Evolutionary conservation across 768 basidiomycete species (phyloP), one percentile per base, ranked within the genome.

Genomic region (Crucibulum laeve): DNA sequence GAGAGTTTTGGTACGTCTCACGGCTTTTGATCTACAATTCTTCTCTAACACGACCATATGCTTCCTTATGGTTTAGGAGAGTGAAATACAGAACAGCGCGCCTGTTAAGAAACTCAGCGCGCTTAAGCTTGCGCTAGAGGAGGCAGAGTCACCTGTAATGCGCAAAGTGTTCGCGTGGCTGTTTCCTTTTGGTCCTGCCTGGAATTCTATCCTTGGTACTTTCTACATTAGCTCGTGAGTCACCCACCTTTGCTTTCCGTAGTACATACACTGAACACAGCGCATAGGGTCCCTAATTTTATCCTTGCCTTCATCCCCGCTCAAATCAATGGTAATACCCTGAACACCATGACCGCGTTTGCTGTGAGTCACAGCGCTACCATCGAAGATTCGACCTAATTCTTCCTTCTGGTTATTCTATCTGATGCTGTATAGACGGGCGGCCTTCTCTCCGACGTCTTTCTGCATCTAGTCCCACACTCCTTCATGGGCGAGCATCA

Each of bases 191-290:
- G 87, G 88, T 25, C 91, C 90, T 46, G 91, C 80, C 5, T 89
- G 84, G 83, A 93, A 92, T 63, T 85, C 88, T 28, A 73, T 96
- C 44, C 73, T 94, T 22, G 92, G 88, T 49, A 94, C 92, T 15
- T 92, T 94, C 73, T 94, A 94, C 71, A 94, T 94, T 66, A 92
- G 89, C 74, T 94, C 91, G 91, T 93, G 61, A 58, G 89, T 77
- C 38, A 34, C 18, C 18, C 48, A 41, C 42, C 47, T 49, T 45
- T 32, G 34, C 40, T 40, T 30, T 22, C n/a, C 36, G 37, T 34
- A 8, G 35, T 17, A 7, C 17, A 40, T 25, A 8, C 28, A 40
- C 11, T 10, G 5, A 6, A 10, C 40, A 18, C 39, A 38, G 14
- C 14, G 21, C 47, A 48, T 58, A 93, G 91, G 26, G 80, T 94